Base-by-base conservation (phyloP, 768 basidiomycete genomes). In the Podaxis rugospora region DNA sequence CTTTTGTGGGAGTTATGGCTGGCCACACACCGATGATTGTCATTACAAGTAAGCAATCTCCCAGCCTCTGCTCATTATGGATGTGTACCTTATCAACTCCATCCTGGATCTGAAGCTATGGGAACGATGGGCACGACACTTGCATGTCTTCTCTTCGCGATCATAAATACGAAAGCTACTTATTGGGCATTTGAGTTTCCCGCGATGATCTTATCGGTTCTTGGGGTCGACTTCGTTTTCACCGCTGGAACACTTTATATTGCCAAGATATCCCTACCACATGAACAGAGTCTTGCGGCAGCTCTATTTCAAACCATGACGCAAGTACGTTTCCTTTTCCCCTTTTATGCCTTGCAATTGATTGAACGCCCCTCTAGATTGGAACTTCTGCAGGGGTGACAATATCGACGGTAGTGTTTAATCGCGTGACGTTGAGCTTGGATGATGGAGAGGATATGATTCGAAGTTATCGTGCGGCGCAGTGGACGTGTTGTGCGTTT, bases 111-210 rank as follows among this genome's bases (percentile, higher is more conserved):
- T 59, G 7, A 32, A 66, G 67, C 50, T 1, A 60, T 73, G 18
- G 90, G 92, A 16, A 86, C 87, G 0, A 55, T 81, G 4, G 68
- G 86, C 37, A 91, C 91, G 0, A 77, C 78, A 4, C 53, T 71
- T 7, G 87, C 88, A 0, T 80, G 79, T 62, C 71, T 92, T 10
- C 73, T 92, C 4, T 89, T 92, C 66, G 90, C 90, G 1, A 64
- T 89, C 2, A 88, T 92, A 64, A 63, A 82, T 23, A 81, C 87
- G 0, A 63, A 70, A 0, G 75, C 74, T 4, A 72, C 84, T 1
- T 93, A 86, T 64, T 92, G 91, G 92, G 88, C 87, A 1, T 88
- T 79, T 61, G 85, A 84, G 7, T 93, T 93, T 71, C 88, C 90
- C 0, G 81, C 86, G 0, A 80, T 88, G 0, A 71, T 83, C 44